Evolutionary conservation across 768 basidiomycete genomes (phyloP), one percentile per base, ranked within the genome.

Genomic region (Auricularia sp.): DNA sequence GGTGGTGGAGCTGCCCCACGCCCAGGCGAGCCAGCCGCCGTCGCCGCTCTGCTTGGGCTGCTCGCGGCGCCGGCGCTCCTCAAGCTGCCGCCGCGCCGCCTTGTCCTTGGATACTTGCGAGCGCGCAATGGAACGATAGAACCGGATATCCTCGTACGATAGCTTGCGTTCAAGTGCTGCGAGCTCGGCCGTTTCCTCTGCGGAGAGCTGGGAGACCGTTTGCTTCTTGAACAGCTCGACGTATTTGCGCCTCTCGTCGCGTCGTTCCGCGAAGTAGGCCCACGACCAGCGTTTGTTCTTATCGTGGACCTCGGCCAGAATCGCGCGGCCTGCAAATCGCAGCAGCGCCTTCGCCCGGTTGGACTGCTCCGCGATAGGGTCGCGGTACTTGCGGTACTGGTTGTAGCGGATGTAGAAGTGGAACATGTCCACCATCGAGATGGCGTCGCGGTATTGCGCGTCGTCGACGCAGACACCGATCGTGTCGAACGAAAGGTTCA

Each of bases 341-440:
- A 94, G 79, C 62, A 93, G 78, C 7, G 92, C 87, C 69, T 76
- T 82, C 2, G 90, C 83, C 3, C 79, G 77, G 72, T 89, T 91
- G 42, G 75, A 72, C 24, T 76, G 70, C 58, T 87, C 86, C 21
- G 79, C 77, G n/a, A 84, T 81, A 56, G 78, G 72, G 2, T 92
- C 91, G 39, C 88, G 84, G 74, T 85, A 93, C 75, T 86, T 88
- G 66, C 85, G 88, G 76, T 98, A 98, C 81, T 90, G 89, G 67
- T 85, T 85, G 70, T 87, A 87, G 63, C 97, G 85, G 58, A 88
- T 82, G 75, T 96, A 97, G 66, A 98, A 88, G 73, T 98, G 96
- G 75, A 96, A 97, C 83, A 98, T 94, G 74, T 98, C 95, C 66
- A 94, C 80, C 56, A 98, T 82, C 24, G 92, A 95, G 65, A 98